Evolutionary conservation across 1,284 basidiomycete genomes (phyloP).

Genomic region (Macrocybe sp.): DNA sequence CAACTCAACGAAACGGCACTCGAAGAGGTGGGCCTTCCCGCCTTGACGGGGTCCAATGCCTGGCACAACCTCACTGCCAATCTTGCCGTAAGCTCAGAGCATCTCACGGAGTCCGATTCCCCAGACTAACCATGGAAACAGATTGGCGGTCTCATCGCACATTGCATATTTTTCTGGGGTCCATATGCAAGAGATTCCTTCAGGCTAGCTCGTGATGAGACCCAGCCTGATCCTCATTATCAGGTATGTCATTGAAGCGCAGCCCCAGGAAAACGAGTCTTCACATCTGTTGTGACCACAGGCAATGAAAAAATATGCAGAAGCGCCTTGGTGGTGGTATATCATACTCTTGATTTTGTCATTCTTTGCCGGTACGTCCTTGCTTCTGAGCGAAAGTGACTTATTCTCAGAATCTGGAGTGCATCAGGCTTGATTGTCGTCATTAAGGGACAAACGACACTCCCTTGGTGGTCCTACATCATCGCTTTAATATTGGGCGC

Average conservation of each 20-base stretch:
- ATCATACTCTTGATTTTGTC: constrained; percentile 39
- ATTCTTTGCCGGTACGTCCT: constrained; percentile 44
- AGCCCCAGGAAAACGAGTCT: neutral
- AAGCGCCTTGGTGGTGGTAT: constrained; percentile 55
- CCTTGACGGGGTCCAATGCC: constrained; percentile 49
- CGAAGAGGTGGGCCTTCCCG: constrained; percentile 47
- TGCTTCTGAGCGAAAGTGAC: neutral
- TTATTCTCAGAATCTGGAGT: neutral
- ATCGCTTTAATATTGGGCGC: constrained; percentile 37
- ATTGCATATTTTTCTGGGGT: constrained; percentile 58
- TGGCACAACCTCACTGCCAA: constrained; percentile 51
- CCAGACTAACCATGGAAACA: constrained; percentile 13
- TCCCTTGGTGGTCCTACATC: constrained; percentile 62
- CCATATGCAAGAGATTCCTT: constrained; percentile 45
- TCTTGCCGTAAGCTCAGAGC: constrained; percentile 37
- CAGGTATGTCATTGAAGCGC: constrained; percentile 26
- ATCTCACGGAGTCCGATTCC: neutral
- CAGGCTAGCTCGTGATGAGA: constrained; percentile 38
- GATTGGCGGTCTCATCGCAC: constrained; percentile 62
- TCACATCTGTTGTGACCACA: constrained; percentile 5
- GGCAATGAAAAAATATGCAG: constrained; percentile 46
- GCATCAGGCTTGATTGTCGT: constrained; percentile 48
- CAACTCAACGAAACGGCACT: constrained; percentile 52
- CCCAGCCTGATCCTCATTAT: constrained; percentile 56
- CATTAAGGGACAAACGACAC: constrained; percentile 52